Percentiles rank a stretch among this genome's conserved stretches.
These are phyloP conservation scores for Dothistroma pini DNA, from an alignment of 2,329 filamentous ascomycete genomes.

Conservation along the genomic window DNA sequence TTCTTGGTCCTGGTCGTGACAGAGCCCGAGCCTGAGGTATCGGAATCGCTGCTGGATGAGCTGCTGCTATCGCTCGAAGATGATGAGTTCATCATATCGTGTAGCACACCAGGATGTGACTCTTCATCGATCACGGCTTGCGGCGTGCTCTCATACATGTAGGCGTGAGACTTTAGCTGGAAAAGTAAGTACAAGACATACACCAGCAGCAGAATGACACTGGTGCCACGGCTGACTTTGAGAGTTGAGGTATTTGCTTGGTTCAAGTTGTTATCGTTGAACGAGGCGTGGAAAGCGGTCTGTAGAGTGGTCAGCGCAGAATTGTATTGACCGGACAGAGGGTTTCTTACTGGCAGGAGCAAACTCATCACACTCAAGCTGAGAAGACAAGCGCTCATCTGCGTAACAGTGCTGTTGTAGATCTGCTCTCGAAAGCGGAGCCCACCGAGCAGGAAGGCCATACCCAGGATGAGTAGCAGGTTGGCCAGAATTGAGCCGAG, in stretches of 20 bases:
- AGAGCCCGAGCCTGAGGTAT: constrained; percentile 60
- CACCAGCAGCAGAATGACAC: constrained; percentile 76
- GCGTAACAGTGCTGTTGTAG: constrained; percentile 91
- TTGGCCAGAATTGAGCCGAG: constrained; percentile 89
- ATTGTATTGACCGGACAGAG: neutral
- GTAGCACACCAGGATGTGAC: constrained; percentile 77
- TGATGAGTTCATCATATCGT: constrained; percentile 73
- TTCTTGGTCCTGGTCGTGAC: constrained; percentile 65
- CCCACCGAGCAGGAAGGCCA: constrained; percentile 85
- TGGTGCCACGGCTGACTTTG: constrained; percentile 84
- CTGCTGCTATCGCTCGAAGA: constrained; percentile 51
- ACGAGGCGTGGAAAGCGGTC: constrained; percentile 91
- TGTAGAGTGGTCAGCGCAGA: constrained; percentile 33
- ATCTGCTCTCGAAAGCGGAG: constrained; percentile 86
- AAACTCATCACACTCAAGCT: constrained; percentile 88
- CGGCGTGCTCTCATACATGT: constrained; percentile 88
- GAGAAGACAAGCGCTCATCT: constrained; percentile 92
- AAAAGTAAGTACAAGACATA: constrained; percentile 83
- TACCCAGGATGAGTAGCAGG: constrained; percentile 81
- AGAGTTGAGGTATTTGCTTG: constrained; percentile 68
- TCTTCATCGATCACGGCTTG: constrained; percentile 92
- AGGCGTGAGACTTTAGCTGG: constrained; percentile 86
- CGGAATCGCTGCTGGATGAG: constrained; percentile 56
- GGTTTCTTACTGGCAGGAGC: constrained; percentile 64
- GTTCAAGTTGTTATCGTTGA: constrained; percentile 43